Evolutionary conservation across 352 stramenopile genomes (phyloP).

Genomic region (Pythium dissotocum): DNA sequence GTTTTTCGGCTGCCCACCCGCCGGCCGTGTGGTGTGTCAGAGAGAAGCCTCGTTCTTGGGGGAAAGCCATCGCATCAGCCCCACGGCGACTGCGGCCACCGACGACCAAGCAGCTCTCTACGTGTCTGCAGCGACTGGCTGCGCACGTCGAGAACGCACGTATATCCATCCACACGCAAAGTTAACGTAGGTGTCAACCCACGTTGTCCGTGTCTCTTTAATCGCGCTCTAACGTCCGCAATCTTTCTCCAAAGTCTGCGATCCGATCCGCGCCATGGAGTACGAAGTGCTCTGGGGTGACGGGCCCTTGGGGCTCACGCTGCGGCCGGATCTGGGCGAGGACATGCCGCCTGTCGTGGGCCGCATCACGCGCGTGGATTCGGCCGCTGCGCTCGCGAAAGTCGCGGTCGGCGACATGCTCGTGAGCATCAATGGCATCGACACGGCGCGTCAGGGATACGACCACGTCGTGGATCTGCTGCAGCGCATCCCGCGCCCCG

Average conservation of each 20-base stretch:
- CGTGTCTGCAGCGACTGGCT: neutral
- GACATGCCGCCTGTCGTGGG: constrained; percentile 88
- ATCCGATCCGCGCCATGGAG: constrained; percentile 52
- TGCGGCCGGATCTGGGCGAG: constrained; percentile 80
- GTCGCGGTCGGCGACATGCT: constrained; percentile 88
- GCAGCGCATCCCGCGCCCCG: constrained; percentile 80
- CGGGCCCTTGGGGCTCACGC: constrained; percentile 75
- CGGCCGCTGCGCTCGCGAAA: constrained; percentile 73
- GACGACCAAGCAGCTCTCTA: neutral
- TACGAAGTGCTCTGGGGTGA: constrained; percentile 88
- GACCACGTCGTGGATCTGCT: constrained; percentile 81
- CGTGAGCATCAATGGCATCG: constrained; percentile 86
- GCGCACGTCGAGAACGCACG: neutral
- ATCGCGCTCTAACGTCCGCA: neutral
- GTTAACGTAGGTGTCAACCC: neutral
- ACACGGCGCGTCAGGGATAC: constrained; percentile 86
- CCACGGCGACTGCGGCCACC: constrained; percentile 1
- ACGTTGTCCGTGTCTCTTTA: neutral
- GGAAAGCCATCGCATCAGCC: constrained; percentile 22
- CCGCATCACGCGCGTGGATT: constrained; percentile 86
- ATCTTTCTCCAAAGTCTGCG: neutral
- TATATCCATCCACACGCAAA: neutral
- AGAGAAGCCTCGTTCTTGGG: constrained; percentile 23
- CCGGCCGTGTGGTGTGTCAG: constrained; percentile 22
- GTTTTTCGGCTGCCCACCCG: neutral